phyloP scores from a whole-genome alignment of 2,329 filamentous ascomycete genomes.

The Colletotrichum sp. region DNA sequence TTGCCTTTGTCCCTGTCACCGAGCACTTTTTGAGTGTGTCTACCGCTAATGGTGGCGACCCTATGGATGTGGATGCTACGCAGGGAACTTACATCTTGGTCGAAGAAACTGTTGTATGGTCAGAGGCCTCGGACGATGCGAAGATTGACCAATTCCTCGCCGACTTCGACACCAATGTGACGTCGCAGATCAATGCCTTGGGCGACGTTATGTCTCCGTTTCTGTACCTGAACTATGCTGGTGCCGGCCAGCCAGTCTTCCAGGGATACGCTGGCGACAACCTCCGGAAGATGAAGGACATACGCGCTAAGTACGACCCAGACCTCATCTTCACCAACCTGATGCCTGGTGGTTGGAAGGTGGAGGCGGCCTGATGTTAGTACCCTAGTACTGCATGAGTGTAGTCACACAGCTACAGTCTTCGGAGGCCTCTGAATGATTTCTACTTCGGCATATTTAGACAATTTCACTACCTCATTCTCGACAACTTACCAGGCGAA shows the following conservation, averaged over 20 bases:
- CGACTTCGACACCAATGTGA: neutral
- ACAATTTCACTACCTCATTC: neutral
- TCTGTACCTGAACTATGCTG: neutral
- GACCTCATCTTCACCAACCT: neutral
- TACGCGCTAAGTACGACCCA: neutral
- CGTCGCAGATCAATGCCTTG: neutral
- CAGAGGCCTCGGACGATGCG: neutral
- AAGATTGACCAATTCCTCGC: fast-evolving
- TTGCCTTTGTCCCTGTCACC: neutral
- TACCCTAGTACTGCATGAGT: neutral
- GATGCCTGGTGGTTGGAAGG: neutral
- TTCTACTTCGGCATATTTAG: too few species aligned
- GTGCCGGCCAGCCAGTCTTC: neutral
- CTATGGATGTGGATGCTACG: neutral
- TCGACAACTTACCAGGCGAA: neutral
- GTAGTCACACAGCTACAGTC: neutral
- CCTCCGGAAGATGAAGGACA: neutral
- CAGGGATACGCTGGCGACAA: neutral
- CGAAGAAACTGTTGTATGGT: neutral
- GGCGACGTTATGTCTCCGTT: neutral
- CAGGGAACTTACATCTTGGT: neutral
- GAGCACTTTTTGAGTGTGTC: neutral
- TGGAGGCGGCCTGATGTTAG: neutral
- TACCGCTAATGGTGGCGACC: neutral
- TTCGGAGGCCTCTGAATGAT: neutral